Conservation (phyloP, 371 early-diverging fungal species). For the Nematocida minor region DNA sequence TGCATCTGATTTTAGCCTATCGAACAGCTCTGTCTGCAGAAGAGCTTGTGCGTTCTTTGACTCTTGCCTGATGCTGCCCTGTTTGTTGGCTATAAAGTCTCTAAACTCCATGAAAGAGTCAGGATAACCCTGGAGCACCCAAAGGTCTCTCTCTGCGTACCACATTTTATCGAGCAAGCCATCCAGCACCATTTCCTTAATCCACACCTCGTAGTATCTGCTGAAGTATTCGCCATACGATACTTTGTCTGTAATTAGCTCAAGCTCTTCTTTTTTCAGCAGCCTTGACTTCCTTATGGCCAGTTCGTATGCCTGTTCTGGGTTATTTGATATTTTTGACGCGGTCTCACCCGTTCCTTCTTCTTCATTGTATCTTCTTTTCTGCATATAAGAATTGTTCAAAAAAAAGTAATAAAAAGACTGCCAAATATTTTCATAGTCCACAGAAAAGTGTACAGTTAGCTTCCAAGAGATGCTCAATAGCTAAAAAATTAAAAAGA, state of each 20-base stretch:
- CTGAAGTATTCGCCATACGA: slow-evolving; percentile 15
- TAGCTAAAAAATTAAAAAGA: too few relatives aligned
- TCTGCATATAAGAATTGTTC: slow-evolving; percentile 3
- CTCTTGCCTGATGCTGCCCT: neutral
- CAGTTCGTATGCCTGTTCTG: neutral
- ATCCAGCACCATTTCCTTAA: slow-evolving; percentile 17
- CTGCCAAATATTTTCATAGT: neutral
- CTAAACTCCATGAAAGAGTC: slow-evolving; percentile 47
- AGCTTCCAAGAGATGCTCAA: too few relatives aligned
- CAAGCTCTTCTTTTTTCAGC: slow-evolving; percentile 30
- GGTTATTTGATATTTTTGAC: neutral
- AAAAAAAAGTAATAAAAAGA: slow-evolving; percentile 9
- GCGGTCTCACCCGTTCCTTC: neutral
- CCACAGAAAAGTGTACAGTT: too few relatives aligned
- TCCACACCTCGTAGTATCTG: slow-evolving; percentile 16
- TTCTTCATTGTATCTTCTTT: slow-evolving; percentile 24
- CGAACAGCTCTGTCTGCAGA: slow-evolving; percentile 32
- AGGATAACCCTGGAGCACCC: neutral
- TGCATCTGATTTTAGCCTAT: neutral
- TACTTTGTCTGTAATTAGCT: neutral
- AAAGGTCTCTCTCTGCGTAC: slow-evolving; percentile 18
- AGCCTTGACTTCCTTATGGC: neutral
- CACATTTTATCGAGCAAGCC: neutral
- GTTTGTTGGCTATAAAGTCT: slow-evolving; percentile 31
- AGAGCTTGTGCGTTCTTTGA: neutral